These are phyloP conservation scores for Fusarium euwallaceae DNA, from an alignment of 2,329 filamentous ascomycete genomes.

Conservation along the genomic window DNA sequence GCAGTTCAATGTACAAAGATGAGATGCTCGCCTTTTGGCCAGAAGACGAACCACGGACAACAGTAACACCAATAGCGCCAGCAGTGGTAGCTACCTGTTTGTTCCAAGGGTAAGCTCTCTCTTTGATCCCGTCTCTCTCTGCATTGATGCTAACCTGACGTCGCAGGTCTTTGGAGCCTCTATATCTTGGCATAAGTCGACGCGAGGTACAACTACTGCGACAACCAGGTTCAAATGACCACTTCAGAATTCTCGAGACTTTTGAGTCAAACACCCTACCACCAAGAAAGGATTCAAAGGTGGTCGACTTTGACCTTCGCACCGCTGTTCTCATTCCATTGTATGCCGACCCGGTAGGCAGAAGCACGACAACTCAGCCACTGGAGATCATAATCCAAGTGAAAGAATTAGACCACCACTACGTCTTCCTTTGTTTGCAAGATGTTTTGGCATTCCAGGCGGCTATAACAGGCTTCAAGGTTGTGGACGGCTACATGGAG, in stretches of 20 bases:
- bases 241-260: background rate
- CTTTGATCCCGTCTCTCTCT: background rate
- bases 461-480: background rate
- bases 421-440: background rate
- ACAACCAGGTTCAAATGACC: background rate
- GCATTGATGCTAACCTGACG: background rate
- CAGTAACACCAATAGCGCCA: background rate
- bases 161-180: background rate
- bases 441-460: background rate
- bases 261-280: background rate
- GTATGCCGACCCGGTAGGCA: background rate
- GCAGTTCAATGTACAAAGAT: background rate
- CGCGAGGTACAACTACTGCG: background rate
- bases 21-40: background rate
- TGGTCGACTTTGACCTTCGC: background rate
- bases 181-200: background rate
- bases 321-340: background rate
- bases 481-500: background rate
- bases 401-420: background rate
- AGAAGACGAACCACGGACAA: background rate
- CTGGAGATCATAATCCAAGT: background rate
- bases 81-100: background rate
- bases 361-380: background rate
- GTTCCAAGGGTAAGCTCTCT: background rate
- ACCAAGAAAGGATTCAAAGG: background rate